Evolutionary conservation across 768 basidiomycete species (phyloP).

Genomic region (Agrocybe praecox): DNA sequence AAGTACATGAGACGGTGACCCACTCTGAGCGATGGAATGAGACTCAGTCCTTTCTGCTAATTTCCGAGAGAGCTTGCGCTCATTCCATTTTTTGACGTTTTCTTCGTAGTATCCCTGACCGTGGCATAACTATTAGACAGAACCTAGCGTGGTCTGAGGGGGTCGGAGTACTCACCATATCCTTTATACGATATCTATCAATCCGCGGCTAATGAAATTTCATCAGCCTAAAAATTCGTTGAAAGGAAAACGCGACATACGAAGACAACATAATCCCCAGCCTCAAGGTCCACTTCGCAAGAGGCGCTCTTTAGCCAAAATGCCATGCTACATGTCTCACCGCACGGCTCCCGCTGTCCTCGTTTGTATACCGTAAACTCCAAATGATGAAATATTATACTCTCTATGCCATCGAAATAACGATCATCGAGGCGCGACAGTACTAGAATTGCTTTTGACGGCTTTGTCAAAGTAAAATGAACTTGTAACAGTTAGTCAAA

Average conservation of each 20-base stretch:
- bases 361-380: conserved; percentile 49
- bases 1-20: too few relatives aligned
- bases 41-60: conserved; percentile 15
- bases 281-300: conserved; percentile 35
- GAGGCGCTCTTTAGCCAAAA: conserved; percentile 34
- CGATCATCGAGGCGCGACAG: conserved; percentile 46
- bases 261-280: conserved; percentile 41
- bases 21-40: conserved; percentile 20
- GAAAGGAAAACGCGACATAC: conserved; percentile 22
- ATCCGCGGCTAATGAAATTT: background rate
- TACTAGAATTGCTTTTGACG: conserved; percentile 40
- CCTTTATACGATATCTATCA: background rate
- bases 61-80: conserved; percentile 15
- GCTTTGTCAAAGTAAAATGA: conserved; percentile 27
- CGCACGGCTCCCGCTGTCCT: conserved; percentile 29
- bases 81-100: background rate
- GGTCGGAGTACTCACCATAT: background rate
- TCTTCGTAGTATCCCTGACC: conserved; percentile 16
- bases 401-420: conserved; percentile 42
- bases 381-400: conserved; percentile 36
- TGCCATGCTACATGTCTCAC: conserved; percentile 26
- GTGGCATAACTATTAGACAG: background rate
- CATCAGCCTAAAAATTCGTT: background rate
- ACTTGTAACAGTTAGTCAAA: conserved; percentile 3
- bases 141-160: background rate